These are phyloP conservation scores for Entonaema liquescens DNA, from an alignment of 495 filamentous ascomycete genomes.

Conservation along the genomic window DNA sequence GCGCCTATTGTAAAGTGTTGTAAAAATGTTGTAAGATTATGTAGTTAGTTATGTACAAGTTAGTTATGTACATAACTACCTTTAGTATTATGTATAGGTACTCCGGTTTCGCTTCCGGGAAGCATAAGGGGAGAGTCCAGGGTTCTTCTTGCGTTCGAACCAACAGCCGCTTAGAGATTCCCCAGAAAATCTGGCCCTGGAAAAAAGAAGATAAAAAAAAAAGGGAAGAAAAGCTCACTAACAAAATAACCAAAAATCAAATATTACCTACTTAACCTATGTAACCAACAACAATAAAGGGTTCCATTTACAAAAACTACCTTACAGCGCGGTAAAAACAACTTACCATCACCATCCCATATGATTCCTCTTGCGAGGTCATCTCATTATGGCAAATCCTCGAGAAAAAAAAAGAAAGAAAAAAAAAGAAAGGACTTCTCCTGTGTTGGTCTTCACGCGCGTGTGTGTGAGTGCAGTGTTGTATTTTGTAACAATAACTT, in stretches of 20 bases:
- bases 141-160: not conserved
- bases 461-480: constrained; percentile 16
- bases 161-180: not conserved
- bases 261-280: no score
- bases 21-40: constrained; percentile 23
- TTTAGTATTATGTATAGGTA: constrained; percentile 6
- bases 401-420: not conserved
- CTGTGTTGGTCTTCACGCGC: constrained; percentile 1
- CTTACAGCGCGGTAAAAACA: not conserved
- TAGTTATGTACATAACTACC: no score
- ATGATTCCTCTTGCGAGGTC: not conserved
- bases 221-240: not conserved
- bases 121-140: not conserved
- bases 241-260: not conserved
- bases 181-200: constrained; percentile 4
- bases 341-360: not conserved
- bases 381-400: not conserved
- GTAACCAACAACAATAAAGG: not conserved
- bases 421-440: not conserved
- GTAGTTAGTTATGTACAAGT: no score
- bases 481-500: constrained; percentile 30
- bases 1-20: not conserved
- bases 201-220: not conserved
- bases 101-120: constrained; percentile 7
- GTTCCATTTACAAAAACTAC: not conserved